Evolutionary conservation across 2,329 filamentous ascomycete genomes (phyloP), one percentile per base, ranked within the genome.

Genomic region (Fusarium xylarioides): DNA sequence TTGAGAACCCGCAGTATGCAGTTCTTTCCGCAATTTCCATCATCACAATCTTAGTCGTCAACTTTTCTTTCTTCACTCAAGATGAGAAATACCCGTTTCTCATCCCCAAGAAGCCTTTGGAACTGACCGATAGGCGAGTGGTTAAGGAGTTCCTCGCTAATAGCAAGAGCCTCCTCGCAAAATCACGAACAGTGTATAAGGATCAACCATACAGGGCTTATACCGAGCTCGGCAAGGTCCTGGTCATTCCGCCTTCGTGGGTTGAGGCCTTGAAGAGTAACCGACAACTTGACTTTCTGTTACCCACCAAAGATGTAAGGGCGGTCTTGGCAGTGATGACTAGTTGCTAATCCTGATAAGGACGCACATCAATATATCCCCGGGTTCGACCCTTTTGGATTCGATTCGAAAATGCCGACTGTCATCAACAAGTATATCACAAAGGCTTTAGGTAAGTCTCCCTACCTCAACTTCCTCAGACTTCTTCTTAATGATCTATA

Each of bases 241-340:
- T 63, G 0, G 6, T 63, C 0, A 63, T 63, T 8, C 55, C 60
- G 2, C 60, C 55, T 9, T 28, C 46, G 7, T 63, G 38, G 32
- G 21, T 63, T 0, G 40, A 37, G 5, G 19, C 21, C 0, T 18
- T 63, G 23, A 63, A 40, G 6, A 63, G 21, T 7, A 37, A 40
- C n/a, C 23, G 34, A 19, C 26, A 60, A 1, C 56, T 26, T 2
- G 15, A 60, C 42, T 63, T 28, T 11, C 55, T 14, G 5, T 10
- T 11, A 6, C 7, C 44, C 0, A 4, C 21, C 4, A 15, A 34
- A 16, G 59, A 63, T 5, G 59, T n/a, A 6, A 23, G 53, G 18
- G 4, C 7, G 4, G 3, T 37, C 7, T n/a, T 16, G 0, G 2
- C 1, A 34, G 1, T 0, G 7, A 14, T 16, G 10, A 2, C 2